These are phyloP conservation scores for Prunus davidiana DNA, from an alignment of 306 rosid genomes.

Conservation along the genomic window DNA sequence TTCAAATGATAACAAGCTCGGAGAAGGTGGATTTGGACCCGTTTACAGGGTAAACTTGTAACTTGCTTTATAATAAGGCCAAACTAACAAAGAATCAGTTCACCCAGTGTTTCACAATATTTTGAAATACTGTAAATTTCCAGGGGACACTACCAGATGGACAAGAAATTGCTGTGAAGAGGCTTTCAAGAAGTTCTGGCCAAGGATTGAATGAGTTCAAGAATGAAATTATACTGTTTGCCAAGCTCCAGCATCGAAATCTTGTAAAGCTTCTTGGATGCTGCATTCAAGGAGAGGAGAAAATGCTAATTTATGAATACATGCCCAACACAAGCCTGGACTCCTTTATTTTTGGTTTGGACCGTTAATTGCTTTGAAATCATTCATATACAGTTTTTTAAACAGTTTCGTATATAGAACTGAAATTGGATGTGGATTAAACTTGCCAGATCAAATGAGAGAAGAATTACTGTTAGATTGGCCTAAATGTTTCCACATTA, in stretches of 20 bases:
- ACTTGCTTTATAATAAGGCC: no score
- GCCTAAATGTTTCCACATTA: constrained; percentile 20
- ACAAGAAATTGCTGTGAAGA: constrained; percentile 57
- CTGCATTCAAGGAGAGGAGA: constrained; percentile 50
- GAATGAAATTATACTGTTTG: constrained; percentile 52
- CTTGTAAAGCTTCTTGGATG: constrained; percentile 49
- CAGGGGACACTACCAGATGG: constrained; percentile 52
- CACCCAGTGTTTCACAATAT: no score
- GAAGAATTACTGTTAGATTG: constrained; percentile 5
- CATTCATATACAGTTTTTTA: neutral
- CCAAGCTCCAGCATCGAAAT: constrained; percentile 67
- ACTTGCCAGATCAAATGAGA: constrained; percentile 8
- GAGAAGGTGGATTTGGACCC: constrained; percentile 63
- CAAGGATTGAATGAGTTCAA: constrained; percentile 59
- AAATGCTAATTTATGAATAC: constrained; percentile 52
- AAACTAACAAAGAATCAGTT: no score
- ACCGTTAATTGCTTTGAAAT: neutral
- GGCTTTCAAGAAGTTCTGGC: constrained; percentile 34
- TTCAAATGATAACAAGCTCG: constrained; percentile 39
- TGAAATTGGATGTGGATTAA: neutral
- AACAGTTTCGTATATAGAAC: no score
- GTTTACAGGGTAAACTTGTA: constrained; percentile 40
- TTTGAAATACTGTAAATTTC: neutral
- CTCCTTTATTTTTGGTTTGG: constrained; percentile 55
- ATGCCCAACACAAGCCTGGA: constrained; percentile 65